These are phyloP conservation scores for Kazachstania taianensis DNA, from an alignment of 805 yeast genomes.

Conservation along the genomic window DNA sequence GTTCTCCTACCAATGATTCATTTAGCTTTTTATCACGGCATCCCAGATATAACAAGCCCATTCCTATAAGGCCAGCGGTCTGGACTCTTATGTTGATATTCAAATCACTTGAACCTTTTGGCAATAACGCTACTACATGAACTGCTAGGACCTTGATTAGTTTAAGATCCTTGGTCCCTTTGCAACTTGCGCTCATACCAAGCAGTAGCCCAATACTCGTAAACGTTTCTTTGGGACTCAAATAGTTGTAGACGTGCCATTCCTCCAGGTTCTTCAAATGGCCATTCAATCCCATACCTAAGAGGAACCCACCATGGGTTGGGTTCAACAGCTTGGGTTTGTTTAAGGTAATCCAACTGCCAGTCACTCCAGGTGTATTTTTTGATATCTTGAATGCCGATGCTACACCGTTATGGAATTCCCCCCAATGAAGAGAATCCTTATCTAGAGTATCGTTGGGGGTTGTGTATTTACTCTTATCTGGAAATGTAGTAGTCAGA, in stretches of 20 bases:
- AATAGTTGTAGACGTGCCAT: conserved; percentile 90
- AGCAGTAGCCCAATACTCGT: conserved; percentile 80
- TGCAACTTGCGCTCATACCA: conserved; percentile 86
- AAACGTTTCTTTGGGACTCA: conserved; percentile 78
- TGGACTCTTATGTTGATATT: conserved; percentile 78
- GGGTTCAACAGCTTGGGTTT: conserved; percentile 61
- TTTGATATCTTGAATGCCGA: conserved; percentile 70
- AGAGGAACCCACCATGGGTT: conserved; percentile 89
- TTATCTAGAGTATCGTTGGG: conserved; percentile 43
- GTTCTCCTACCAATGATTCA: conserved; percentile 62
- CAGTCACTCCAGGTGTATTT: conserved; percentile 49
- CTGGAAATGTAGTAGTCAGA: conserved; percentile 59
- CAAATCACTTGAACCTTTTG: conserved; percentile 82
- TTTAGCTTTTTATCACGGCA: conserved; percentile 82
- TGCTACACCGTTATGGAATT: conserved; percentile 86
- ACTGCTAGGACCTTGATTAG: conserved; percentile 86
- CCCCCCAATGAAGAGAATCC: conserved; percentile 62
- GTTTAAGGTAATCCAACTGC: conserved; percentile 87
- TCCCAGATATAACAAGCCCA: conserved; percentile 72
- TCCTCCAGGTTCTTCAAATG: conserved; percentile 76
- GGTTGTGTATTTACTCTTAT: conserved; percentile 50
- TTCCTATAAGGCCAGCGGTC: conserved; percentile 83
- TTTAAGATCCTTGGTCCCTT: conserved; percentile 75
- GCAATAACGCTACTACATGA: conserved; percentile 84
- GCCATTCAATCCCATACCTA: conserved; percentile 88